These are phyloP conservation scores for Acanthamoeba triangularis DNA, from an alignment of 208 protist genomes.

Conservation along the genomic window DNA sequence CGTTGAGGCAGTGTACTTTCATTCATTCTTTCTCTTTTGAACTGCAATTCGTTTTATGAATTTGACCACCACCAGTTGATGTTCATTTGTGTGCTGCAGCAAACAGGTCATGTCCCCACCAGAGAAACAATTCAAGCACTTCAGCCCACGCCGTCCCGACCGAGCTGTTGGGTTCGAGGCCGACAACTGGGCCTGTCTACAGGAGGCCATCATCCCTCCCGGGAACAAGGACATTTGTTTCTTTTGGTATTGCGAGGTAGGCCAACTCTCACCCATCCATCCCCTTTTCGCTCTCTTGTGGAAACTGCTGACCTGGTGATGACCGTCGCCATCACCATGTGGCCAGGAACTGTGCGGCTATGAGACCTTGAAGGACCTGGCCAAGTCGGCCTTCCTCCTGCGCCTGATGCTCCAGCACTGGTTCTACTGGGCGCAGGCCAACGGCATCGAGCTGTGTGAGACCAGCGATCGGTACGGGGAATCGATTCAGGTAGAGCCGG, in stretches of 20 bases:
- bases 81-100: neutral
- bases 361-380: neutral
- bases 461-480: neutral
- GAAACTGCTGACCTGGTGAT: neutral
- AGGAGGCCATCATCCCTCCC: neutral
- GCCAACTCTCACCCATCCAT: neutral
- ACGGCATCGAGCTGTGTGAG: neutral
- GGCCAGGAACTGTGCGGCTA: constrained; percentile 6
- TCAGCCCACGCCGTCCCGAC: neutral
- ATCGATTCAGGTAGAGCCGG: neutral
- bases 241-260: neutral
- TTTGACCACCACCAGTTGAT: no score
- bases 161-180: neutral
- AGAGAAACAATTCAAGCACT: neutral
- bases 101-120: neutral
- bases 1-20: neutral
- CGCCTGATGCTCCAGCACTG: neutral
- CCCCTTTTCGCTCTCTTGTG: neutral
- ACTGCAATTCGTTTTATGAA: no score
- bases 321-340: neutral
- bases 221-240: neutral
- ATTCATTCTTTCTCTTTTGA: neutral
- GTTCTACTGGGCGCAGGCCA: neutral
- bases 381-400: neutral
- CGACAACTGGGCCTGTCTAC: neutral